A percentile compares a stretch with the other conserved stretches of the same genome.
phyloP scores from a whole-genome alignment of 495 filamentous ascomycete genomes.

The Xylaria flabelliformis region DNA sequence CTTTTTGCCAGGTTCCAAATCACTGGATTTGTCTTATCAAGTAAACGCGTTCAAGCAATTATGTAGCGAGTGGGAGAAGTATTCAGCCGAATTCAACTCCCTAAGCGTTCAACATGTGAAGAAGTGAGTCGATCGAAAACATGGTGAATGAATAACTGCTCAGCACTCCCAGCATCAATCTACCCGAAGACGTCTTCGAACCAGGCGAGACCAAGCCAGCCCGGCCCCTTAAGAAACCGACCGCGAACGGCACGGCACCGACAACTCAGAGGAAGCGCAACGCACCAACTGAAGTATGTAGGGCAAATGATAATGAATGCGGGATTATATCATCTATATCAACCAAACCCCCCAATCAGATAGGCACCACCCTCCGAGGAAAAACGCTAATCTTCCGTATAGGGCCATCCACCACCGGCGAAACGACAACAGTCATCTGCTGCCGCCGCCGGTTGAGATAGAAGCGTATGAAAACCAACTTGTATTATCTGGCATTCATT shows the following conservation, averaged over 20 bases:
- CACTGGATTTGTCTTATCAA: constrained; percentile 73
- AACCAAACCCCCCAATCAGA: constrained; percentile 25
- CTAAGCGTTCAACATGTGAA: constrained; percentile 75
- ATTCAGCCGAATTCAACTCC: constrained; percentile 58
- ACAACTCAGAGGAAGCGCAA: constrained; percentile 41
- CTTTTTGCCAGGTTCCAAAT: constrained; percentile 54
- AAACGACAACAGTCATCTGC: constrained; percentile 44
- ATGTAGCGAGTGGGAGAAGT: constrained; percentile 71
- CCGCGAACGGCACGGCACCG: constrained; percentile 29
- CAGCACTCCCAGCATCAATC: constrained; percentile 66
- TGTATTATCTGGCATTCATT: neutral
- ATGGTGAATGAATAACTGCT: constrained; percentile 31
- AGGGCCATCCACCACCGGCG: constrained; percentile 38
- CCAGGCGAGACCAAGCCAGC: constrained; percentile 75
- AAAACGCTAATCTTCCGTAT: constrained; percentile 36
- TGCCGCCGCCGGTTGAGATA: constrained; percentile 44
- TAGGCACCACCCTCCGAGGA: constrained; percentile 36
- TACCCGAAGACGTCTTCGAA: constrained; percentile 89
- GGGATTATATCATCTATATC: constrained; percentile 35
- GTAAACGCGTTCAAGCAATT: constrained; percentile 75
- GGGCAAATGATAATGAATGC: constrained; percentile 30
- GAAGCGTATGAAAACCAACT: neutral
- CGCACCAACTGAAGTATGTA: constrained; percentile 45
- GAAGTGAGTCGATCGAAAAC: constrained; percentile 63
- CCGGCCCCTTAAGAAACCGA: constrained; percentile 61